phyloP scores from a whole-genome alignment of 345 rosid species.

The Mercurialis annua region DNA sequence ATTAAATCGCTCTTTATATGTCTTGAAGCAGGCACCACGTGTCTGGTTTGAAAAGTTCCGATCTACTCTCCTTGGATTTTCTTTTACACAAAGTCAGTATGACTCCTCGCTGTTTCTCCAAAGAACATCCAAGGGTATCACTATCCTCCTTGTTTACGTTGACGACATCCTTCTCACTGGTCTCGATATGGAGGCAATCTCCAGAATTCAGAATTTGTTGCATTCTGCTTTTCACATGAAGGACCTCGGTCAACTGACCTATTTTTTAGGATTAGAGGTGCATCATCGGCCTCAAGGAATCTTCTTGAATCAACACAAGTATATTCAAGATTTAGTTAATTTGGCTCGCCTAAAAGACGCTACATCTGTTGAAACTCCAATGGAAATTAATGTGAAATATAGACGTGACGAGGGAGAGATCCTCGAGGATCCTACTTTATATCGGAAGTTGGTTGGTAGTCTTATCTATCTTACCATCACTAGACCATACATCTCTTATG shows the following conservation, averaged over 20 bases:
- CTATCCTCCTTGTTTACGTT: background rate
- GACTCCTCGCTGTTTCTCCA: background rate
- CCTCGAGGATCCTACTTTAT: background rate
- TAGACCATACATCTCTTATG: too few species aligned
- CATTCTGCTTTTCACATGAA: background rate
- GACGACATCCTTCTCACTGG: background rate
- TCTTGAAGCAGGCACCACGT: background rate
- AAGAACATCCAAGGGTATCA: background rate
- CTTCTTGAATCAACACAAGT: too few species aligned
- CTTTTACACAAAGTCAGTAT: background rate
- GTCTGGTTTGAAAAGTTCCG: background rate
- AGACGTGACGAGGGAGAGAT: background rate
- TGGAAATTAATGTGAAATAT: background rate
- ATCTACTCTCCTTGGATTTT: background rate
- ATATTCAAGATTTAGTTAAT: too few species aligned
- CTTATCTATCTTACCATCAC: too few species aligned
- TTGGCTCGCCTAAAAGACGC: background rate
- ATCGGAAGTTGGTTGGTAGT: too few species aligned
- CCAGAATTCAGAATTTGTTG: too few species aligned
- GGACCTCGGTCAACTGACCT: too few species aligned
- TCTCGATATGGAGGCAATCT: background rate
- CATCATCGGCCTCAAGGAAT: too few species aligned
- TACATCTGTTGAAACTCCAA: background rate
- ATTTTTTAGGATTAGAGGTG: too few species aligned
- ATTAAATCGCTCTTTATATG: background rate